Conservation (phyloP, 2,329 filamentous ascomycete genomes). For the Alternaria ethzedia region DNA sequence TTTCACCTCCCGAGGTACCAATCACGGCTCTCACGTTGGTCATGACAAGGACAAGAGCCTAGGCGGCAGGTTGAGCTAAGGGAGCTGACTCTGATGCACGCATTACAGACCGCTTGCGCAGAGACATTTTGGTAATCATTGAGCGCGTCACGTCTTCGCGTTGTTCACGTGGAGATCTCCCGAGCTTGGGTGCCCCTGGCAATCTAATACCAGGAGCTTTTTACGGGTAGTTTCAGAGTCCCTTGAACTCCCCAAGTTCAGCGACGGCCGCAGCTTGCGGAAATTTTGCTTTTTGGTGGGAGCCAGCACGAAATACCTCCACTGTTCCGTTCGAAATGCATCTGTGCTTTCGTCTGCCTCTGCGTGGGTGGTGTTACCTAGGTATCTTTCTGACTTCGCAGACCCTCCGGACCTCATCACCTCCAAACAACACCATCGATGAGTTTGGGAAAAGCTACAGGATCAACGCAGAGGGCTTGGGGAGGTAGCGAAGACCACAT, state of each 20-base stretch:
- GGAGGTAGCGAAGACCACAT: background rate
- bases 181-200: background rate
- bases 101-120: background rate
- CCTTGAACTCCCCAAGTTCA: background rate
- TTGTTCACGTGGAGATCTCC: background rate
- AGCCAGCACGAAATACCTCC: background rate
- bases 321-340: background rate
- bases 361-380: background rate
- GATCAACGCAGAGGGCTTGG: background rate
- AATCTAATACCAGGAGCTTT: background rate
- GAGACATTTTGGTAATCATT: background rate
- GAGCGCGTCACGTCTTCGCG: background rate
- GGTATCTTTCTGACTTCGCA: background rate
- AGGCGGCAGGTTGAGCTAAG: background rate
- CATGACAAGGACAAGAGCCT: background rate
- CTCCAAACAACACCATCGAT: background rate
- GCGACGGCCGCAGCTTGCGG: background rate
- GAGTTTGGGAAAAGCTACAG: background rate
- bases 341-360: background rate
- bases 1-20: background rate
- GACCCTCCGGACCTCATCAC: background rate
- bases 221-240: background rate
- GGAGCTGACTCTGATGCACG: background rate
- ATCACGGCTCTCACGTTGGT: background rate
- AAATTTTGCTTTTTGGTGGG: background rate